Percentiles rank a stretch among this genome's conserved stretches.
phyloP scores from a whole-genome alignment of 1,139 yeast species.

The Spencermartinsiella ligniputridi region DNA sequence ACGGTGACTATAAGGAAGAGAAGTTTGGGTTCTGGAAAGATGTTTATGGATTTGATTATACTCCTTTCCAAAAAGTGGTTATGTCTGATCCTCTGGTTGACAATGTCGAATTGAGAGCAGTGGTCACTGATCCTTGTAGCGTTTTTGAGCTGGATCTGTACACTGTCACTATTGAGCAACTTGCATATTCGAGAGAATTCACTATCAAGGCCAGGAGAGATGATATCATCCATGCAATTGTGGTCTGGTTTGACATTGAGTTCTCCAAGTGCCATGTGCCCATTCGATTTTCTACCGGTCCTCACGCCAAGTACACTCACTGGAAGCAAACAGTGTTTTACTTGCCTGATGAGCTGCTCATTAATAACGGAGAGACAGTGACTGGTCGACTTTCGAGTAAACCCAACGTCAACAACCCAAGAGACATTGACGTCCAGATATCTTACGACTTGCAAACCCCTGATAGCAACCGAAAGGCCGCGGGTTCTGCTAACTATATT shows the following conservation, averaged over 20 bases:
- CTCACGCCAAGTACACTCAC: slow-evolving; percentile 43
- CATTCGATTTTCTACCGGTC: slow-evolving; percentile 42
- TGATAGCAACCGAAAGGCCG: slow-evolving; percentile 31
- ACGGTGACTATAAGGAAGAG: slow-evolving; percentile 87
- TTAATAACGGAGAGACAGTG: slow-evolving; percentile 71
- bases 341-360: slow-evolving; percentile 72
- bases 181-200: slow-evolving; percentile 68
- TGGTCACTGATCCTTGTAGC: slow-evolving; percentile 64
- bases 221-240: slow-evolving; percentile 82
- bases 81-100: slow-evolving; percentile 95
- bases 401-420: slow-evolving; percentile 74
- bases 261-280: slow-evolving; percentile 53
- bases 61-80: slow-evolving; percentile 66
- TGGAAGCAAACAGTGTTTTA: slow-evolving; percentile 99
- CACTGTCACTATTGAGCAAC: slow-evolving; percentile 77
- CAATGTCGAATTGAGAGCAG: slow-evolving; percentile 76
- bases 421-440: slow-evolving; percentile 50
- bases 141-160: slow-evolving; percentile 83
- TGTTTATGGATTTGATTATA: slow-evolving; percentile 93
- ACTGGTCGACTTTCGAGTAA: slow-evolving; percentile 67
- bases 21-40: slow-evolving; percentile 95
- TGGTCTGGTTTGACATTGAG: slow-evolving; percentile 93
- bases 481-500: slow-evolving; percentile 14
- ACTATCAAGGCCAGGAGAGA: slow-evolving; percentile 67
- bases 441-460: slow-evolving; percentile 50